phyloP scores from a whole-genome alignment of 768 basidiomycete genomes.

The Russula abietina region DNA sequence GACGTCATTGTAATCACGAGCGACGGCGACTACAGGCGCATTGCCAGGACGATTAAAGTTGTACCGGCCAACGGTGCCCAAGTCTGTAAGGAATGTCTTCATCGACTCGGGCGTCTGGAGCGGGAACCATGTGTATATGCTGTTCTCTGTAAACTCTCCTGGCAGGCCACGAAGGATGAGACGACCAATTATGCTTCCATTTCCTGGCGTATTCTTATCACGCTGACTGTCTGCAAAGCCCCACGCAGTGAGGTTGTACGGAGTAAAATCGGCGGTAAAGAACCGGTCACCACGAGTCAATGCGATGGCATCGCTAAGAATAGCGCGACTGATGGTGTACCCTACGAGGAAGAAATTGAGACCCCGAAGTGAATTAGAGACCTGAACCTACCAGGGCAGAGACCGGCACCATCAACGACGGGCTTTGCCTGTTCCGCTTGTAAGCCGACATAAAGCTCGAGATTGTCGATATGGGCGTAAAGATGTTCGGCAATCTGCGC shows the following conservation, averaged over 20 bases:
- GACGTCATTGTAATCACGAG: constrained; percentile 47
- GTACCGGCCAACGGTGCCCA: constrained; percentile 52
- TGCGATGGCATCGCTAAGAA: constrained; percentile 80
- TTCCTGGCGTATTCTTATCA: constrained; percentile 62
- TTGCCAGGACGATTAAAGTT: constrained; percentile 45
- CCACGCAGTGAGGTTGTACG: constrained; percentile 77
- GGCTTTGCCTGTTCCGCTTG: constrained; percentile 76
- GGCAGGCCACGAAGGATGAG: constrained; percentile 72
- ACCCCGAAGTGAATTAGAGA: not conserved
- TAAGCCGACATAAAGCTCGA: constrained; percentile 78
- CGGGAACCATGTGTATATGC: constrained; percentile 83
- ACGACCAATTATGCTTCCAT: constrained; percentile 69
- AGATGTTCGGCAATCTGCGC: constrained; percentile 68
- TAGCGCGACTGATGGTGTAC: constrained; percentile 80
- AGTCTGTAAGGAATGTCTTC: constrained; percentile 50
- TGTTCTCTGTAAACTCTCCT: constrained; percentile 58
- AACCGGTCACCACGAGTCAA: constrained; percentile 81
- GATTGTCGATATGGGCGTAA: constrained; percentile 66
- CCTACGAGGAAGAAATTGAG: constrained; percentile 34
- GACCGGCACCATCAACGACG: constrained; percentile 69
- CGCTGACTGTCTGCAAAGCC: constrained; percentile 80
- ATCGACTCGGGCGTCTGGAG: constrained; percentile 73
- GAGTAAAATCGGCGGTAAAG: constrained; percentile 77
- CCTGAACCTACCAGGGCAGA: constrained; percentile 63
- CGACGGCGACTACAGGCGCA: constrained; percentile 28